Evolutionary conservation across 208 protist genomes (phyloP).

Genomic region (Acanthamoeba triangularis): DNA sequence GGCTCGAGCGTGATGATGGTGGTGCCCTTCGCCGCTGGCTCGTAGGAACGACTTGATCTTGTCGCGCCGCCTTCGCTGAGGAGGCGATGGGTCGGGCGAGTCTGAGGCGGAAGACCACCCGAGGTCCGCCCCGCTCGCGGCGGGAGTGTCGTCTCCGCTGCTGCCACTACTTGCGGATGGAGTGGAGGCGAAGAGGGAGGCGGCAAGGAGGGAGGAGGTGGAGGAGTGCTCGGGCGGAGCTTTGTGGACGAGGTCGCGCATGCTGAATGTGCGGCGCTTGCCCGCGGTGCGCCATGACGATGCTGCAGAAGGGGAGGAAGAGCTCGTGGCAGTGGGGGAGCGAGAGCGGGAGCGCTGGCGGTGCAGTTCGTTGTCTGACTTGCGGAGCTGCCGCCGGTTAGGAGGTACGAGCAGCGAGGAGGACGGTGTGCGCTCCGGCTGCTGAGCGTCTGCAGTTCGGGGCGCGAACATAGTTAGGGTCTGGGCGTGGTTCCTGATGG

Average conservation of each 20-base stretch:
- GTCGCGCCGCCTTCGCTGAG: not conserved
- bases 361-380: not conserved
- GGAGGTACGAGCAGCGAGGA: not conserved
- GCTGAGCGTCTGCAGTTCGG: not conserved
- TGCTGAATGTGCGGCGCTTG: conserved; percentile 1
- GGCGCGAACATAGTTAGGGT: not conserved
- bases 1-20: not conserved
- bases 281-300: not conserved
- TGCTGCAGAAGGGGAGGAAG: not conserved
- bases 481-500: too few relatives aligned
- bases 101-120: not conserved
- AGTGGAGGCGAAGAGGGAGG: not conserved
- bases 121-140: not conserved
- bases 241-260: not conserved
- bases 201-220: not conserved
- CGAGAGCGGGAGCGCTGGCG: not conserved
- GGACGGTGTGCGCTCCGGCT: not conserved
- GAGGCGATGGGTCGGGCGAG: not conserved
- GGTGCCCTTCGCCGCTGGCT: not conserved
- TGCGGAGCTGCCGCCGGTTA: not conserved
- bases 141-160: not conserved
- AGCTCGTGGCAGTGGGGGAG: not conserved
- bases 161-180: not conserved
- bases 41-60: not conserved
- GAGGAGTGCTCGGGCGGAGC: not conserved